These are phyloP conservation scores for Sugiyamaella paludigena DNA, from an alignment of 1,139 yeast genomes.

Conservation along the genomic window DNA sequence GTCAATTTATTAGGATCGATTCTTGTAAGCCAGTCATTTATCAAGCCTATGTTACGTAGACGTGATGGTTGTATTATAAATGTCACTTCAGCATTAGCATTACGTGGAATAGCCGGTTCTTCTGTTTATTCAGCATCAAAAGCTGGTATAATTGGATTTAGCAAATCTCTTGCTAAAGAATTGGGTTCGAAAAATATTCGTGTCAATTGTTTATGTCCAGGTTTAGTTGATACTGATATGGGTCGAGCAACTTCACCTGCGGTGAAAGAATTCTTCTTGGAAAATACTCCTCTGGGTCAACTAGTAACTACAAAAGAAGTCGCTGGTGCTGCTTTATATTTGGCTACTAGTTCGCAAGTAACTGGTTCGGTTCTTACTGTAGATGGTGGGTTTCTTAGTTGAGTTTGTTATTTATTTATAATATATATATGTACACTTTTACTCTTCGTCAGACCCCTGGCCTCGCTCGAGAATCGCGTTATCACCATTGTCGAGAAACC, in stretches of 20 bases:
- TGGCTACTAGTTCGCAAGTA: conserved; percentile 29
- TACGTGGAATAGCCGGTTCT: conserved; percentile 56
- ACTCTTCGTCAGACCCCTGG: no score
- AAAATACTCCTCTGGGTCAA: conserved; percentile 28
- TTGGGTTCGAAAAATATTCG: conserved; percentile 49
- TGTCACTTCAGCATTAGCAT: conserved; percentile 69
- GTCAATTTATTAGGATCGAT: conserved; percentile 70
- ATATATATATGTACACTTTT: no score
- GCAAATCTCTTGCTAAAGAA: conserved; percentile 63
- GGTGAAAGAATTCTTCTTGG: conserved; percentile 20
- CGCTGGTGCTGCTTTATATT: conserved; percentile 38
- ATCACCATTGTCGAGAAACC: no score
- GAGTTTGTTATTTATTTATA: no score
- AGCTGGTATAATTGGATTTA: conserved; percentile 66
- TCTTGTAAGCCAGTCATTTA: conserved; percentile 49
- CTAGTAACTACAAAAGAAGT: conserved; percentile 33
- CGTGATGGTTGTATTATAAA: conserved; percentile 51
- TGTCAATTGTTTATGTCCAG: conserved; percentile 71
- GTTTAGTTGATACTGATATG: conserved; percentile 79
- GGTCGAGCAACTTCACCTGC: conserved; percentile 22
- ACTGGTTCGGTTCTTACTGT: conserved; percentile 36
- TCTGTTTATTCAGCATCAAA: conserved; percentile 78
- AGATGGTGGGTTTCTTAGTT: conserved; percentile 34
- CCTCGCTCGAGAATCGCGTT: no score
- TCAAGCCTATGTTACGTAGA: conserved; percentile 50